Conservation (phyloP, 352 stramenopile species). For the Globisporangium paddicum region DNA sequence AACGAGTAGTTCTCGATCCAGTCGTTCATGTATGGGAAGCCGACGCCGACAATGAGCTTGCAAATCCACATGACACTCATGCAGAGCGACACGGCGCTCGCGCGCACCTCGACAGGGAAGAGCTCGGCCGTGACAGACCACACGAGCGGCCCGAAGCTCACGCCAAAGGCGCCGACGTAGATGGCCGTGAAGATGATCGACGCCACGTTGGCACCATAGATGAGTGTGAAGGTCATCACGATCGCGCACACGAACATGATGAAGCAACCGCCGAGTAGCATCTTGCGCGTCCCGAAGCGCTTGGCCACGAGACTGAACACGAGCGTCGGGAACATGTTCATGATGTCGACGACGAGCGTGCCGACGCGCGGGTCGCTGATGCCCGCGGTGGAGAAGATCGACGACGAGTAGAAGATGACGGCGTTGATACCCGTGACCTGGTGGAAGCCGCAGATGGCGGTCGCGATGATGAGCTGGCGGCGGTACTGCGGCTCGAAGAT, state of each 20-base stretch:
- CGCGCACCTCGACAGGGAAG: constrained; percentile 27
- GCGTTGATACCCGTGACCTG: constrained; percentile 57
- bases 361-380: constrained; percentile 32
- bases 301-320: constrained; percentile 28
- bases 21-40: constrained; percentile 34
- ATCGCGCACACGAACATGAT: constrained; percentile 45
- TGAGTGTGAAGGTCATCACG: constrained; percentile 41
- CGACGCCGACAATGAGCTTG: constrained; percentile 41
- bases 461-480: constrained; percentile 29
- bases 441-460: constrained; percentile 28
- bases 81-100: constrained; percentile 29
- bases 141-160: constrained; percentile 47
- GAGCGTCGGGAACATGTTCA: constrained; percentile 28
- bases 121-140: constrained; percentile 27
- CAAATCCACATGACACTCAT: constrained; percentile 36
- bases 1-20: constrained; percentile 4
- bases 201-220: constrained; percentile 25
- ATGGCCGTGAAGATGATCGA: constrained; percentile 45
- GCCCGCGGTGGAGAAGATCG: constrained; percentile 34
- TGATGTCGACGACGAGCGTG: constrained; percentile 32
- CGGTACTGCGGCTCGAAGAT: constrained; percentile 23
- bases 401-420: constrained; percentile 51
- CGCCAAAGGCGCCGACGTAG: constrained; percentile 35
- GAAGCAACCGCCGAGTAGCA: constrained; percentile 42
- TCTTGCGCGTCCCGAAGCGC: constrained; percentile 44